Base-by-base conservation (phyloP, 768 basidiomycete species). In the Boletus sensibilis region DNA sequence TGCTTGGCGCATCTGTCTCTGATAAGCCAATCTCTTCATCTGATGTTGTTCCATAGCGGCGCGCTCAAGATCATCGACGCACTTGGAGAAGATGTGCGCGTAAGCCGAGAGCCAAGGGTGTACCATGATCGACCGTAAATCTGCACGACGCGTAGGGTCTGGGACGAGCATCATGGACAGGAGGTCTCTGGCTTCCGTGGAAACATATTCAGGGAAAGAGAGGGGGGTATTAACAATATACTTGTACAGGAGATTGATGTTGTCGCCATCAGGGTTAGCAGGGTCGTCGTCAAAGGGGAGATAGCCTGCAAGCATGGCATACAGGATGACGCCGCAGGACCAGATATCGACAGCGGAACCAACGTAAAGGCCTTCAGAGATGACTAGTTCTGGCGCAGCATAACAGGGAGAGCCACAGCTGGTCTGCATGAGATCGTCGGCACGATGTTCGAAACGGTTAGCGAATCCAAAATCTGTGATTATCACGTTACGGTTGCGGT, bases 271-370 rank as follows among this genome's bases (percentile, higher is more conserved):
- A 5, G 97, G 97, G 71, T 98, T 99, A 29, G 87, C 89, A 1
- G 97, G 97, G 73, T 99, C 97, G 72, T 98, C 97, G 74, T 98
- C 97, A 73, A 98, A 99, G 23, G 97, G 97, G n/a, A 97, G 87
- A 68, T 96, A 96, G 11, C 94, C 94, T 1, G 94, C 94, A 18
- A 97, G 83, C 94, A 97, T 97, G 56, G 94, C 94, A 68, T 97
- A 97, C 6, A 97, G 80, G 65, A 97, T 97, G 56, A 97, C 94
- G 38, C 94, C 94, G 60, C 94, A 97, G 34, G 86, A 88, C 94
- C 94, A 99, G 68, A 99, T 96, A 66, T 98, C 97, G 60, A 98
- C 97, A 1, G 97, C 95, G 33, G 91, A 92, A 14, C 97, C 97
- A 34, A 98, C 93, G 64, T 98, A 98, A 21, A 94, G 82, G 16